These are phyloP conservation scores for Plantago major DNA, from an alignment of 257 asterid species.

Conservation along the genomic window DNA sequence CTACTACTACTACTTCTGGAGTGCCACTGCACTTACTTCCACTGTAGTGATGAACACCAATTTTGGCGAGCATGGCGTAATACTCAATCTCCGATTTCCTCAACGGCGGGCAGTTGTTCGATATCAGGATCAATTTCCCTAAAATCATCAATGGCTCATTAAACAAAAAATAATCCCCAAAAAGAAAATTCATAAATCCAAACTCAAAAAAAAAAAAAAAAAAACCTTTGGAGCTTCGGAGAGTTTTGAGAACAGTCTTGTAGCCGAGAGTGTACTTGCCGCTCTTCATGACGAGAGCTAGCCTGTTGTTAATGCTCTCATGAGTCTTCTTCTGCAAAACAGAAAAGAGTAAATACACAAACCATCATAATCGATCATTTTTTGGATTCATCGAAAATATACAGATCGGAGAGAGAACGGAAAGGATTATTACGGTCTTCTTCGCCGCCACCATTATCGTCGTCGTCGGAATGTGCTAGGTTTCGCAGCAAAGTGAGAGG, in stretches of 20 bases:
- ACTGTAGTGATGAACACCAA: constrained; percentile 76
- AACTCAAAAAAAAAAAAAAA: constrained; percentile 7
- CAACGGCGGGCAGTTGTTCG: constrained; percentile 79
- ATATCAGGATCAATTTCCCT: constrained; percentile 76
- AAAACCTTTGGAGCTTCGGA: constrained; percentile 69
- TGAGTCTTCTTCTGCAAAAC: constrained; percentile 74
- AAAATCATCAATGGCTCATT: background rate
- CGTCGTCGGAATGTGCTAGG: too few species aligned
- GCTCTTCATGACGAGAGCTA: constrained; percentile 84
- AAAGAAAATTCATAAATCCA: background rate
- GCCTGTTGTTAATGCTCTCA: constrained; percentile 71
- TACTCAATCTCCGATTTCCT: constrained; percentile 89
- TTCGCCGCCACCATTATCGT: constrained; percentile 13
- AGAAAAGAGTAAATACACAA: background rate
- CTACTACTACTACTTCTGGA: background rate
- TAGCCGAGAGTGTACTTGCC: constrained; percentile 81
- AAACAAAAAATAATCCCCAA: background rate
- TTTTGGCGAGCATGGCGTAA: constrained; percentile 83
- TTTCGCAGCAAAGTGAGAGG: too few species aligned
- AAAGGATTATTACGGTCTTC: constrained; percentile 7
- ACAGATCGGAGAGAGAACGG: background rate
- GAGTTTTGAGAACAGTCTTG: constrained; percentile 78
- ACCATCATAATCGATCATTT: background rate
- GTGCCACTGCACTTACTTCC: constrained; percentile 62
- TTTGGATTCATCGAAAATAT: background rate